These are phyloP conservation scores for Colletotrichum falcatum DNA, from an alignment of 2,329 filamentous ascomycete genomes.

Conservation along the genomic window DNA sequence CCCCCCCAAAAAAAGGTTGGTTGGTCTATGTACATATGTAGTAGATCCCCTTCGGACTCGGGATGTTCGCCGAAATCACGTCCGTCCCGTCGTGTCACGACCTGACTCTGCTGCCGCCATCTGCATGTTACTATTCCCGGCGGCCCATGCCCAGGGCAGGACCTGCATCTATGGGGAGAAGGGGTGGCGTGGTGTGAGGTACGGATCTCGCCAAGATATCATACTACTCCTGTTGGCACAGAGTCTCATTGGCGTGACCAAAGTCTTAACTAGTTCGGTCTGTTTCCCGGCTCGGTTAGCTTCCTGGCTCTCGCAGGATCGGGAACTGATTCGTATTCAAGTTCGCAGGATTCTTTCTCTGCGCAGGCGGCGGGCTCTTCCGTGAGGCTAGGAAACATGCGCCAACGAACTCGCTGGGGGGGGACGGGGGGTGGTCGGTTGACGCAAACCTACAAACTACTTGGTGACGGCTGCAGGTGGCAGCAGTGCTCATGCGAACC, in stretches of 20 bases:
- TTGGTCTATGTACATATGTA: not conserved
- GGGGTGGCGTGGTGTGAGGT: not conserved
- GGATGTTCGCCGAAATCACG: not conserved
- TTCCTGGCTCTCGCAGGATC: not conserved
- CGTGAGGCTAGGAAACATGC: not conserved
- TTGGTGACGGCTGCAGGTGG: not conserved
- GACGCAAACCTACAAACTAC: not conserved
- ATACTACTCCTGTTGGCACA: not conserved
- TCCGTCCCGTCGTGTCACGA: not conserved
- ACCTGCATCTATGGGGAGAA: not conserved
- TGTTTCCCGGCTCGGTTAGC: not conserved
- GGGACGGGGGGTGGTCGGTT: not conserved
- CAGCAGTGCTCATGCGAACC: not conserved
- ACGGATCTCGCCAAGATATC: not conserved
- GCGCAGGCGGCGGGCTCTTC: not conserved
- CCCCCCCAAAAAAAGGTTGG: no score
- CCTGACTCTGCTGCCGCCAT: not conserved
- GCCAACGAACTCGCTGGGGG: not conserved
- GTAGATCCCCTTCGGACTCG: not conserved
- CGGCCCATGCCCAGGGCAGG: not conserved
- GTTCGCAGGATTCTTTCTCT: not conserved
- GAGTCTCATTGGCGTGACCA: not conserved
- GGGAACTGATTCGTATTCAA: not conserved
- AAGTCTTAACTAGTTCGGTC: not conserved
- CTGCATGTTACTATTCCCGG: not conserved